phyloP scores from a whole-genome alignment of 108 stramenopile genomes.

The Parietichytrium sp. region DNA sequence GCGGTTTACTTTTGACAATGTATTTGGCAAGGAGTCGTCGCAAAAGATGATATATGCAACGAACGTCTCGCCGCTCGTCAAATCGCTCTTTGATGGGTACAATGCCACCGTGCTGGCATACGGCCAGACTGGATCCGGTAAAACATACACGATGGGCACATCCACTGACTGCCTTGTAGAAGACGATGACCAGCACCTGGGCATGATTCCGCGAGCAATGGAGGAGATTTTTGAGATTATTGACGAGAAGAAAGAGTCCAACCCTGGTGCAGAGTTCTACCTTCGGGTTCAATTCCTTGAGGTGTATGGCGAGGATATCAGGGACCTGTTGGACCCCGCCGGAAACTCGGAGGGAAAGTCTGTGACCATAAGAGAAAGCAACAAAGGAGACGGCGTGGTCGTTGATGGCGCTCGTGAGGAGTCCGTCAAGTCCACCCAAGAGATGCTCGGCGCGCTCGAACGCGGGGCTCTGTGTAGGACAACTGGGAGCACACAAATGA shows the following conservation, averaged over 20 bases:
- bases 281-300: constrained; percentile 61
- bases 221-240: constrained; percentile 65
- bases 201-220: constrained; percentile 65
- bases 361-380: constrained; percentile 53
- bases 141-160: constrained; percentile 64
- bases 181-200: constrained; percentile 55
- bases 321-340: constrained; percentile 60
- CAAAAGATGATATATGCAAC: constrained; percentile 57
- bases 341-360: constrained; percentile 31
- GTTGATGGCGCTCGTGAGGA: constrained; percentile 56
- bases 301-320: constrained; percentile 62
- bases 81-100: constrained; percentile 63
- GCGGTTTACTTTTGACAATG: constrained; percentile 63
- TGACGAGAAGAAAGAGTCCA: constrained; percentile 19
- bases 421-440: constrained; percentile 50
- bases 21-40: constrained; percentile 54
- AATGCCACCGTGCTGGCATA: constrained; percentile 71
- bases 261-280: constrained; percentile 39
- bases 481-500: constrained; percentile 60
- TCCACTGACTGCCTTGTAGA: constrained; percentile 44
- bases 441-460: constrained; percentile 59
- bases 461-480: constrained; percentile 55
- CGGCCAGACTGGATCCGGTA: constrained; percentile 61
- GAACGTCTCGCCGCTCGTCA: constrained; percentile 55
- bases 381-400: constrained; percentile 55